These are phyloP conservation scores for Plasmodium cynomolgi DNA, from an alignment of 169 alveolate species.

Conservation along the genomic window DNA sequence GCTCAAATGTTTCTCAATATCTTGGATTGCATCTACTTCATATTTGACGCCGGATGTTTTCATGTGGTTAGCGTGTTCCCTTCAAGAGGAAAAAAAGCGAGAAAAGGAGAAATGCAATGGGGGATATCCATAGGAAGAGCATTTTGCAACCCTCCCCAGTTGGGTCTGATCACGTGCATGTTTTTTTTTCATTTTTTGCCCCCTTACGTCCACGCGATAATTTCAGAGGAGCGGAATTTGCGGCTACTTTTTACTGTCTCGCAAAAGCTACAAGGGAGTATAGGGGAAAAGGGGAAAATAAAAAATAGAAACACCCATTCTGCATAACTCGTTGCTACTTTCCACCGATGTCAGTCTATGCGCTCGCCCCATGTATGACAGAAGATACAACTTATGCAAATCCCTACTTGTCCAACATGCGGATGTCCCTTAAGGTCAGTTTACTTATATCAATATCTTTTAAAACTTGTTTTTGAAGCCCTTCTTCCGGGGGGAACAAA, in stretches of 20 bases:
- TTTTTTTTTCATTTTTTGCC: not conserved
- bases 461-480: constrained; percentile 33
- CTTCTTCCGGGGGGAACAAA: constrained; percentile 65
- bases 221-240: constrained; percentile 24
- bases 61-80: constrained; percentile 45
- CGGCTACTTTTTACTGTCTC: constrained; percentile 17
- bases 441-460: constrained; percentile 39
- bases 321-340: not conserved
- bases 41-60: constrained; percentile 54
- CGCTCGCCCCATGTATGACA: not conserved
- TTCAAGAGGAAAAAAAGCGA: not conserved
- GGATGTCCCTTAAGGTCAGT: constrained; percentile 50
- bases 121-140: not conserved
- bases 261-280: constrained; percentile 15
- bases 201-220: constrained; percentile 40
- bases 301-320: not conserved
- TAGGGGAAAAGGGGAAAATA: not conserved
- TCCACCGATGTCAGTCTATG: not conserved
- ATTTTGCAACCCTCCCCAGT: not conserved
- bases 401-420: constrained; percentile 54
- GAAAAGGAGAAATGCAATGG: constrained; percentile 2
- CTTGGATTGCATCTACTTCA: constrained; percentile 65
- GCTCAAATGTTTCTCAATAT: constrained; percentile 40
- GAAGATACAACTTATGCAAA: not conserved
- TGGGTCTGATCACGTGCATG: not conserved